Evolutionary conservation across 2,329 filamentous ascomycete species (phyloP).

Genomic region (Hymenoscyphus linearis): DNA sequence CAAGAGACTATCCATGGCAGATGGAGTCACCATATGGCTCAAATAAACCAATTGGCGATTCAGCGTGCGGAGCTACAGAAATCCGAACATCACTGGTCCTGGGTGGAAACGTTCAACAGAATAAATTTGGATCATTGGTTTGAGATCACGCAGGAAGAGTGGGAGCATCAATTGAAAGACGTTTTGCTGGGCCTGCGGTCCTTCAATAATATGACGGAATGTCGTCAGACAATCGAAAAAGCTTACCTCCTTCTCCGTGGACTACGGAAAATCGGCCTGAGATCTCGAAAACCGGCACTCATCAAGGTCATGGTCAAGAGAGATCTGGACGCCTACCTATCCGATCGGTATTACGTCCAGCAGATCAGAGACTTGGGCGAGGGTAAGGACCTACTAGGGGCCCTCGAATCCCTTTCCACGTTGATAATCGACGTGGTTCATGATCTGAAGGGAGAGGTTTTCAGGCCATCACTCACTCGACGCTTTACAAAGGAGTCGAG

Average conservation of each 20-base stretch:
- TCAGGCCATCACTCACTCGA: background rate
- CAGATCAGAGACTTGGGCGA: background rate
- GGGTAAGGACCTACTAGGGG: background rate
- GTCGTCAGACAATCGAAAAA: background rate
- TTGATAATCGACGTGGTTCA: background rate
- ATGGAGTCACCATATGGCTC: background rate
- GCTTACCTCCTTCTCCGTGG: background rate
- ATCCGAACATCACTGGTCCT: background rate
- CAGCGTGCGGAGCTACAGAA: background rate
- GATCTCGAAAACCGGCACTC: background rate
- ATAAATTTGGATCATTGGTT: background rate
- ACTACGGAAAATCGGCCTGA: background rate
- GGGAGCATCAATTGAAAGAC: background rate
- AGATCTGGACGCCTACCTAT: background rate
- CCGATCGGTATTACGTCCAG: background rate
- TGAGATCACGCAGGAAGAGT: background rate
- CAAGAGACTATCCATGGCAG: background rate
- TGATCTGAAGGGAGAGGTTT: background rate
- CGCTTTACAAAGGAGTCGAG: background rate
- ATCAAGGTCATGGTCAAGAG: background rate
- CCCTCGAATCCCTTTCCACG: background rate
- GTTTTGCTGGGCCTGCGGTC: background rate
- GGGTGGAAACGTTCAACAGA: background rate
- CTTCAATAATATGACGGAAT: background rate
- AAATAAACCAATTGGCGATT: background rate